Conservation (phyloP, 192 early-diverging fungal genomes). For the Rhizophagus prolifer region DNA sequence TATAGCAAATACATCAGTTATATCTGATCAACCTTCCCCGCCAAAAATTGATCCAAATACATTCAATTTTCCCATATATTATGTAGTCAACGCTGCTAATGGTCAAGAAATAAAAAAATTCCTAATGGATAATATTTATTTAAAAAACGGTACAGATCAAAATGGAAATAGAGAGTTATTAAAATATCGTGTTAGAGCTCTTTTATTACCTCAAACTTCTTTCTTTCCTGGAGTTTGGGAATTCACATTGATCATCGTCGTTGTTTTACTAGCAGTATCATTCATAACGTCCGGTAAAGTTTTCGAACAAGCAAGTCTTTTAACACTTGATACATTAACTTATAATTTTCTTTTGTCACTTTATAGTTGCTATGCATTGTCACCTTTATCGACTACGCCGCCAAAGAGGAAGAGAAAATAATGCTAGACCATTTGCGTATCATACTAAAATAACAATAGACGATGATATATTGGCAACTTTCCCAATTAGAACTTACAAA, state of each 20-base stretch:
- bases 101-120: not conserved
- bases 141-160: not conserved
- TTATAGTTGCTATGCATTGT: conserved; percentile 19
- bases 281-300: conserved; percentile 1
- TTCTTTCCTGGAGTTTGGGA: conserved; percentile 11
- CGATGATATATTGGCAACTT: not conserved
- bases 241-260: conserved; percentile 4
- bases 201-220: not conserved
- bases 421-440: not conserved
- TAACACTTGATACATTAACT: not conserved
- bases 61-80: not conserved
- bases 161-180: not conserved
- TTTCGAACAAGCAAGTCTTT: no score
- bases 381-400: conserved; percentile 10
- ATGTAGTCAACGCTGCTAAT: not conserved
- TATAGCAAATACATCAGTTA: not conserved
- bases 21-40: not conserved
- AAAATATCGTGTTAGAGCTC: not conserved
- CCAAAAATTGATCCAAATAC: not conserved
- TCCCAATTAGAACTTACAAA: not conserved
- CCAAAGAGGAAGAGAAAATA: not conserved
- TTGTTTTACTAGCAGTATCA: conserved; percentile 12
- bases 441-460: not conserved
- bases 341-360: not conserved
- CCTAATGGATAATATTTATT: not conserved